A percentile compares a stretch with the other conserved stretches of the same genome.
Evolutionary conservation across 805 yeast species (phyloP).

Genomic region (Wickerhamiella hasegawae): DNA sequence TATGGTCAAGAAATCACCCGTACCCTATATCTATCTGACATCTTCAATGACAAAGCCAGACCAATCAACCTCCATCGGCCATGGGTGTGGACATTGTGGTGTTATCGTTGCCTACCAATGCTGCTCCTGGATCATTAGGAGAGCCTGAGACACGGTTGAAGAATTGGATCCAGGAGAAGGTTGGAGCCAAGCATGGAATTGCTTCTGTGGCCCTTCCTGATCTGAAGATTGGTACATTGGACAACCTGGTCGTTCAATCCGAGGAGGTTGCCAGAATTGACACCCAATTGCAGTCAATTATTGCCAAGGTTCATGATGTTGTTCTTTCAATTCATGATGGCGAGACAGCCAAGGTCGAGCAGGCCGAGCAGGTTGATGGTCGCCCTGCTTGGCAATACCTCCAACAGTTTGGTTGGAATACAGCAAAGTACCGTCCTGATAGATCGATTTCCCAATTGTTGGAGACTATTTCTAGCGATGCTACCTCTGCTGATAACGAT

Average conservation of each 20-base stretch:
- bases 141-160: slow-evolving; percentile 25
- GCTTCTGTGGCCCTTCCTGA: slow-evolving; percentile 51
- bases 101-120: slow-evolving; percentile 38
- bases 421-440: slow-evolving; percentile 72
- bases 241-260: slow-evolving; percentile 74
- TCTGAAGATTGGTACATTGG: slow-evolving; percentile 90
- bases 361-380: slow-evolving; percentile 37
- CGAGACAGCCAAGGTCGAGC: slow-evolving; percentile 28
- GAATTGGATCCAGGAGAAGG: slow-evolving; percentile 19
- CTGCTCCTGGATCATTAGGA: slow-evolving; percentile 21
- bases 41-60: no score
- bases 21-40: no score
- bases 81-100: slow-evolving; percentile 15
- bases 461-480: slow-evolving; percentile 54
- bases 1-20: no score
- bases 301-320: slow-evolving; percentile 63
- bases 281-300: slow-evolving; percentile 52
- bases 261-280: slow-evolving; percentile 81
- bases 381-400: slow-evolving; percentile 45
- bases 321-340: slow-evolving; percentile 33
- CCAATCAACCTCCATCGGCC: background rate
- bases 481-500: slow-evolving; percentile 69
- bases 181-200: slow-evolving; percentile 32
- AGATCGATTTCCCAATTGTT: slow-evolving; percentile 67
- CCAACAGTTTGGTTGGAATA: slow-evolving; percentile 73